phyloP scores from a whole-genome alignment of 139 green algal species.

The Chlamydomonas asymmetrica region DNA sequence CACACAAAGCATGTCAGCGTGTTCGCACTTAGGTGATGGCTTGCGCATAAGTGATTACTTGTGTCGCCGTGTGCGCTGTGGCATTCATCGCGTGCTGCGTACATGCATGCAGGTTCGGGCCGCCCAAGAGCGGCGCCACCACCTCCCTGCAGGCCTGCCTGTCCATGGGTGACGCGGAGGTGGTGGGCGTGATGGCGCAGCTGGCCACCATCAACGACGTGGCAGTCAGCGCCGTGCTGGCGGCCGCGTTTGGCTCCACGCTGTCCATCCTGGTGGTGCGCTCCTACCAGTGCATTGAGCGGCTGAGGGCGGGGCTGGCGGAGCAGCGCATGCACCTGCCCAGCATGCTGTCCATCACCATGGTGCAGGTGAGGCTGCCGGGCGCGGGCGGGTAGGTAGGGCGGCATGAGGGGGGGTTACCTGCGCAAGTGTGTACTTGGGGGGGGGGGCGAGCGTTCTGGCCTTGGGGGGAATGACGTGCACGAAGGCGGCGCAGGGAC shows the following conservation, averaged over 20 bases:
- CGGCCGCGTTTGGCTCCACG: constrained; percentile 22
- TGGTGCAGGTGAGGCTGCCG: constrained; percentile 34
- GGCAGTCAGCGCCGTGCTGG: constrained; percentile 44
- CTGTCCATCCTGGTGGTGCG: constrained; percentile 46
- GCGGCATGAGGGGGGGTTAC: no score
- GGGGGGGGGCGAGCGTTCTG: no score
- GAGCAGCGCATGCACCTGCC: constrained; percentile 20
- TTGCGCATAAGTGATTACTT: no score
- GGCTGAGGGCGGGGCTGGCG: constrained; percentile 24
- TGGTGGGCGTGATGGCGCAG: constrained; percentile 70
- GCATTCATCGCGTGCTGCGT: no score
- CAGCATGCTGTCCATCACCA: constrained; percentile 39
- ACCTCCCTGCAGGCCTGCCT: constrained; percentile 34
- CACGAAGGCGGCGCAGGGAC: no score
- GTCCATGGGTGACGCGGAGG: constrained; percentile 17
- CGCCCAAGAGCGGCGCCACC: constrained; percentile 8
- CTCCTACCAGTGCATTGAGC: constrained; percentile 36
- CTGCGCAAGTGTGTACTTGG: no score
- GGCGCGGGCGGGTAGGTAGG: no score
- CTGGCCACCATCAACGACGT: constrained; percentile 63
- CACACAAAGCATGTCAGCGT: no score
- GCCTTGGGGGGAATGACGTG: no score
- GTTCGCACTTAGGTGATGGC: no score
- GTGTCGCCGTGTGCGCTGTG: no score
- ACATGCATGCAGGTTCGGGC: constrained; percentile 25